Evolutionary conservation across 1,284 basidiomycete species (phyloP), one percentile per base, ranked within the genome.

Genomic region (Stygiomarasmius scandens): DNA sequence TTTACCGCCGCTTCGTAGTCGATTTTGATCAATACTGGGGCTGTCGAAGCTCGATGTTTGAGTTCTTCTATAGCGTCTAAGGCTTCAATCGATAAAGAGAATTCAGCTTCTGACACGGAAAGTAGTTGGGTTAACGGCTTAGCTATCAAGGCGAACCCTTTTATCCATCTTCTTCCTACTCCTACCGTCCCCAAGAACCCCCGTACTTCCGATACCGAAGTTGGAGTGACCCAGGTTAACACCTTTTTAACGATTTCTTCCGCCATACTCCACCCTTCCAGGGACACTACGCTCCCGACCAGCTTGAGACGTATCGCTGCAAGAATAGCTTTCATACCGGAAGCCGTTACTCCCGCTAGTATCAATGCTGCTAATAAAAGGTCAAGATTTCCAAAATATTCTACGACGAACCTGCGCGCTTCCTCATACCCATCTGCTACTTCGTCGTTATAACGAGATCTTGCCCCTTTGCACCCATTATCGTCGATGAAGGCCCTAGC

Each of bases 141-240:
- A 27, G 67, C 71, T 12, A 69, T 67, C 2, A 67, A 9, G 1
- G 71, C 63, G 55, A 70, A 77, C 1, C 64, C 62, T 34, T 62
- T 52, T 10, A 77, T 74, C 68, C 70, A 77, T 11, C 59, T 58
- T 0, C 71, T 24, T 0, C 64, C 63, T 1, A 68, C 64, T 0
- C 74, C 71, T 0, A 64, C 64, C 0, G 66, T 59, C 1, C 74
- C 72, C 1, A 77, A 57, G 43, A 77, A 77, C 2, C 64, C 63
- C 0, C 69, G 61, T 0, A 77, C 66, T 47, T 76, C 69, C 0
- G 67, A 57, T 2, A 72, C 58, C 19, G 53, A 64, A 1, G 45
- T 41, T 14, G 64, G 67, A 2, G 50, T 4, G 0, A 62, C 66
- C 74, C 75, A 77, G 2, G 70, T 65, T 0, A 65, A 22, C 1